Base-by-base conservation (phyloP, 2,329 filamentous ascomycete genomes). In the Botrytis fabae region DNA sequence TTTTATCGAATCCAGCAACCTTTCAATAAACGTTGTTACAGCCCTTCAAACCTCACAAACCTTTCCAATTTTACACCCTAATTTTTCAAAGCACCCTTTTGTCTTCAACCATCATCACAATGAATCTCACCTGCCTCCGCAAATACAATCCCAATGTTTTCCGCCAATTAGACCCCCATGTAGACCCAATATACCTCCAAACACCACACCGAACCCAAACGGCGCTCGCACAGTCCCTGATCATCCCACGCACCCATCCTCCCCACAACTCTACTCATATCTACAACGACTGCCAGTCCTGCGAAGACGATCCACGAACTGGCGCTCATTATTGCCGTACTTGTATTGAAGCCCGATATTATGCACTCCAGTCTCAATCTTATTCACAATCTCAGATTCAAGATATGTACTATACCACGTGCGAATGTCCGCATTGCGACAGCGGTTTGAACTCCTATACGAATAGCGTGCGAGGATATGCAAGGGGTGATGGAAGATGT, bases 361-460 rank as follows among this genome's bases (percentile, higher is more conserved):
- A 54, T 22, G 38, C 65, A 38, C 38, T 69, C 9, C 48, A 65
- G 10, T 48, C 63, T 7, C 63, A 69, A 42, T 40, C 48, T 7
- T n/a, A 68, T 32, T 25, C 48, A 22, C 65, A 68, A 25, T 28
- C 65, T 6, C 65, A 69, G 40, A 28, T 61, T 7, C 51, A 59
- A 46, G 70, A 72, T 51, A 61, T 57, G 22, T 72, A 68, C 51
- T 25, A 28, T 25, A 69, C 51, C 28, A 68, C 42, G 20, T 72
- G 70, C 51, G 70, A 72, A 66, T 72, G 70, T 25, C 70, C 70
- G 38, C 70, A 72, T 68, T 72, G 70, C n/a, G 70, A 72, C 14
- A 42, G 48, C 16, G 38, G 12, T 32, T 57, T 28, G 2, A 57
- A 69, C 28, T 40, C 48, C 10, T 42, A 38, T 16, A 9, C 38